Evolutionary conservation across 352 stramenopile species (phyloP), one percentile per base, ranked within the genome.

Genomic region (Pythium scleroteichum): DNA sequence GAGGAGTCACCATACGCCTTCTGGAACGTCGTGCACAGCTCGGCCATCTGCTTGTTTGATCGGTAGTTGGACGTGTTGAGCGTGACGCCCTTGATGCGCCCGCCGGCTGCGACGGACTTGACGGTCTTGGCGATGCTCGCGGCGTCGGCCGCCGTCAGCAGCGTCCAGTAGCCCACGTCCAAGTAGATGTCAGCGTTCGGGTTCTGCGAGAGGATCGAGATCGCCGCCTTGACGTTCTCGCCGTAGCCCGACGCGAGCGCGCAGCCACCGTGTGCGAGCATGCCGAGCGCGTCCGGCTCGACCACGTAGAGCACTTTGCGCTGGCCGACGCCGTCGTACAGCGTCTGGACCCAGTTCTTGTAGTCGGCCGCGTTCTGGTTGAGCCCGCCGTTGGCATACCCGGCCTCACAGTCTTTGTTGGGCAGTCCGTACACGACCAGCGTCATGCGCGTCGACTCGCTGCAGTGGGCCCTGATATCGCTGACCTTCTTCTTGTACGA

Each of bases 21-120:
- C 53, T 90, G 76, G 58, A 90, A 92, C 45, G 69, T 85, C 33
- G 40, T 64, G 64, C 80, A 92, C 4, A 88, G 59, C n/a, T 53
- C 62, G 3, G 73, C 53, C 12, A 92, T 63, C 16, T 78, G 66
- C 44, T 44, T 54, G 23, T 64, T 87, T 3, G 77, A 74, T 54
- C 81, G 80, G 53, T 90, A 92, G 71, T 92, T 92, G 60, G 75
- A 88, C 16, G 83, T 90, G 72, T 92, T 90, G 49, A 92, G 73
- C 29, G 73, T 73, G 54, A 92, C 88, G 17, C 80, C 82, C 60
- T 87, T 86, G 46, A 92, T 46, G 8, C 53, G 39, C 0, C 67
- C 70, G 4, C 64, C 61, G 16, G 53, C 19, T 12, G 50, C 40
- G 26, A 89, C 61, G 33, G 79, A 49, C 57, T 82, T 79, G 53